Conservation (phyloP, 139 green algal species). For the Diplosphaera chodatii region DNA sequence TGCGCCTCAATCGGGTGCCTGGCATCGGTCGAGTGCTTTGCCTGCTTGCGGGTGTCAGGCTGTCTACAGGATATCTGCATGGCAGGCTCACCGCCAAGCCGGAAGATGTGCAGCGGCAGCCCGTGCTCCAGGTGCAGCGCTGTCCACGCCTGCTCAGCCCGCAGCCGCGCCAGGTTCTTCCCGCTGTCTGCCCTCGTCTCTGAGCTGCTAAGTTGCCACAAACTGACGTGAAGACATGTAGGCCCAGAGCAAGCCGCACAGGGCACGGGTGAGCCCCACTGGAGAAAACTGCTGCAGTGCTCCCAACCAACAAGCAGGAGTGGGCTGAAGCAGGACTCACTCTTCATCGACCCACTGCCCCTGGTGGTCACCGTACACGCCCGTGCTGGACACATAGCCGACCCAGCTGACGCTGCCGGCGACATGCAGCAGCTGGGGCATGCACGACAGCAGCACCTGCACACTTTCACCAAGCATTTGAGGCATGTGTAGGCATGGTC, state of each 20-base stretch:
- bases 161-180: slow-evolving; percentile 25
- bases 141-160: slow-evolving; percentile 53
- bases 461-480: too few species aligned
- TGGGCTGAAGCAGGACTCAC: too few species aligned
- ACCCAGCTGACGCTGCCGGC: slow-evolving; percentile 29
- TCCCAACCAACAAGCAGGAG: too few species aligned
- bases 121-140: slow-evolving; percentile 23
- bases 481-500: too few species aligned
- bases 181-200: slow-evolving; percentile 14
- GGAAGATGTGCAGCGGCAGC: slow-evolving; percentile 59
- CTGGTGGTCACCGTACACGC: slow-evolving; percentile 62
- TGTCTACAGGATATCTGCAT: background rate
- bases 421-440: slow-evolving; percentile 4
- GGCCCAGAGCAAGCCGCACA: too few species aligned
- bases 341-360: slow-evolving; percentile 67
- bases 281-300: too few species aligned
- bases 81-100: slow-evolving; percentile 39
- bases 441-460: slow-evolving; percentile 12
- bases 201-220: slow-evolving; percentile 2
- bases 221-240: too few species aligned
- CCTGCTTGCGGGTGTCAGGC: too few species aligned
- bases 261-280: too few species aligned
- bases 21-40: too few species aligned
- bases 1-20: too few species aligned
- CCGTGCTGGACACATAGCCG: slow-evolving; percentile 59